Percentiles rank a stretch among this genome's conserved stretches.
These are phyloP conservation scores for Hibiscus trionum DNA, from an alignment of 345 rosid genomes.

Conservation along the genomic window DNA sequence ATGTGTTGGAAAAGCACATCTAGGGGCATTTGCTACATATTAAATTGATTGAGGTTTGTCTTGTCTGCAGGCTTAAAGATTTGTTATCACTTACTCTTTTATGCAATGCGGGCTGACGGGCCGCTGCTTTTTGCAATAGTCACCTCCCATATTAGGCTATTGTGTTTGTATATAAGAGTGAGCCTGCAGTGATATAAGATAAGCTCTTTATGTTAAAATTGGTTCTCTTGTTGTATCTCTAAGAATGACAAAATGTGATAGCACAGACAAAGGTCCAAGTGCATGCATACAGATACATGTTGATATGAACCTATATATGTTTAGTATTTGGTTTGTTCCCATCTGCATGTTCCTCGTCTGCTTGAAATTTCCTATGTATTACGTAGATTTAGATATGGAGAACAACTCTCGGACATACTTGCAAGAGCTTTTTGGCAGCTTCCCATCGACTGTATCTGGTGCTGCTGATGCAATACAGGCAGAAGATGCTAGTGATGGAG, in stretches of 20 bases:
- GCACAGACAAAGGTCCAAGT: background rate
- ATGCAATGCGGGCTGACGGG: background rate
- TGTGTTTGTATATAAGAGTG: background rate
- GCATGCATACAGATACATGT: background rate
- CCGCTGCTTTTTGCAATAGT: background rate
- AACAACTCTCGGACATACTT: constrained; percentile 70
- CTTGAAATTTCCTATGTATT: constrained; percentile 40
- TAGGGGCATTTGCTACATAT: background rate
- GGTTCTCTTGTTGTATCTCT: background rate
- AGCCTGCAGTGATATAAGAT: background rate
- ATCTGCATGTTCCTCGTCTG: background rate
- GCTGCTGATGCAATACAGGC: constrained; percentile 34
- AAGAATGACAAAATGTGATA: background rate
- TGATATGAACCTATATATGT: background rate
- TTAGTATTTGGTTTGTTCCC: background rate
- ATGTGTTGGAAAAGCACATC: background rate
- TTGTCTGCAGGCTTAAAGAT: background rate
- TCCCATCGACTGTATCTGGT: constrained; percentile 41
- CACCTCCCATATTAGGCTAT: background rate
- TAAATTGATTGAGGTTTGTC: background rate
- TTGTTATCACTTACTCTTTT: background rate
- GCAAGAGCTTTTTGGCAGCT: constrained; percentile 85
- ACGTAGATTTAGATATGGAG: constrained; percentile 44
- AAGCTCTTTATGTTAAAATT: constrained; percentile 2
- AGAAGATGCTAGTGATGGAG: constrained; percentile 55